Percentiles rank a stretch among this genome's conserved stretches.
These are phyloP conservation scores for Gloeostereum incarnatum DNA, from an alignment of 768 basidiomycete genomes.

Conservation along the genomic window DNA sequence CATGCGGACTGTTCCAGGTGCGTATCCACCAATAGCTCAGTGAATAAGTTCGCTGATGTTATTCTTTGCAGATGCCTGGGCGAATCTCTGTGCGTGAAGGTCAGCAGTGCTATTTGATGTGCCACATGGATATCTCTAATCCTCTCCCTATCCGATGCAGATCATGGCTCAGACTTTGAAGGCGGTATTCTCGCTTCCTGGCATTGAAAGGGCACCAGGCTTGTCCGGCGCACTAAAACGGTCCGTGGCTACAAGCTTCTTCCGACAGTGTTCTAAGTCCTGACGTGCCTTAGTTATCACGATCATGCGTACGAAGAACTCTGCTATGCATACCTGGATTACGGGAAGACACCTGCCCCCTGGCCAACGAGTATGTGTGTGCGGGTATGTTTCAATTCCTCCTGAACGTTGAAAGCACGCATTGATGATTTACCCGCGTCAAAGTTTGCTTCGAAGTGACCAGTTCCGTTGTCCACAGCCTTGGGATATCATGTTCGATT, in stretches of 20 bases:
- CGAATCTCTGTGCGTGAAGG: constrained; percentile 46
- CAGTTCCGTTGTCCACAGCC: too few species aligned
- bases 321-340: constrained; percentile 46
- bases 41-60: constrained; percentile 9
- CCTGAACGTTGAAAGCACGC: too few species aligned
- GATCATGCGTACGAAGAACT: constrained; percentile 37
- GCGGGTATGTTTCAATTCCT: too few species aligned
- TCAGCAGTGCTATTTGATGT: constrained; percentile 12
- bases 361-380: constrained; percentile 66
- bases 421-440: too few species aligned
- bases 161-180: constrained; percentile 55
- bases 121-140: too few species aligned
- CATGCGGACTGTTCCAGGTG: neutral
- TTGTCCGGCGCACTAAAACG: constrained; percentile 55
- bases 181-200: constrained; percentile 47
- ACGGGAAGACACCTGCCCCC: constrained; percentile 36
- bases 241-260: constrained; percentile 15
- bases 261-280: neutral
- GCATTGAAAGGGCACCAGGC: constrained; percentile 58
- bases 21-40: constrained; percentile 11
- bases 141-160: constrained; percentile 15
- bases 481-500: too few species aligned
- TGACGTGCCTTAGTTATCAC: constrained; percentile 30
- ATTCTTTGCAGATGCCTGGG: constrained; percentile 26
- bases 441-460: too few species aligned